Conservation (phyloP, 78 protist genomes). For the Dictyostelium brefeldianum region DNA sequence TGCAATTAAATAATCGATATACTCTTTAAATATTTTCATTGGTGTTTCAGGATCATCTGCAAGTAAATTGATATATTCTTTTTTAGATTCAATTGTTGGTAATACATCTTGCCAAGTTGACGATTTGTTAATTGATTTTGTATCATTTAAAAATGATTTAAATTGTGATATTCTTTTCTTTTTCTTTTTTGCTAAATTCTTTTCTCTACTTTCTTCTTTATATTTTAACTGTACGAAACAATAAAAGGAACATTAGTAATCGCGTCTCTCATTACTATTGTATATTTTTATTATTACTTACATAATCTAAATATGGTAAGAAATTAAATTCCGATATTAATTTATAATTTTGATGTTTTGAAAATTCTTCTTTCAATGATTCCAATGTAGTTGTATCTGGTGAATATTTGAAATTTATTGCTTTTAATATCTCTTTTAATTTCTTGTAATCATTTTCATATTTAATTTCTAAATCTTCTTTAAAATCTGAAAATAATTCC, state of each 20-base stretch:
- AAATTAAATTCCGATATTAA: slow-evolving; percentile 8
- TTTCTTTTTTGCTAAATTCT: slow-evolving; percentile 30
- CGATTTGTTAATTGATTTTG: slow-evolving; percentile 27
- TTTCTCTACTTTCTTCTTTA: slow-evolving; percentile 61
- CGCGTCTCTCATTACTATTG: too few relatives aligned
- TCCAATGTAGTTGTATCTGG: slow-evolving; percentile 59
- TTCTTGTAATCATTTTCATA: slow-evolving; percentile 48
- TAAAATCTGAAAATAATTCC: slow-evolving; percentile 60
- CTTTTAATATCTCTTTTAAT: slow-evolving; percentile 35
- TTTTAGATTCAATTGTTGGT: neutral
- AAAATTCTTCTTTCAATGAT: slow-evolving; percentile 8
- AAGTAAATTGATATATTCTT: slow-evolving; percentile 9
- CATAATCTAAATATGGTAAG: slow-evolving; percentile 58
- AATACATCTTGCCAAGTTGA: slow-evolving; percentile 44
- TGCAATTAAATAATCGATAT: slow-evolving; percentile 27
- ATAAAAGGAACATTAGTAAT: too few relatives aligned
- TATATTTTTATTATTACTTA: neutral
- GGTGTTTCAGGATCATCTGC: slow-evolving; percentile 39
- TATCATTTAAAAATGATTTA: slow-evolving; percentile 32
- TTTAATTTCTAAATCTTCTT: slow-evolving; percentile 36
- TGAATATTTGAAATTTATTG: slow-evolving; percentile 4
- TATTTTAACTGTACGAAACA: too few relatives aligned
- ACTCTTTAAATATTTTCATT: slow-evolving; percentile 16
- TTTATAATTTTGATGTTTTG: slow-evolving; percentile 30
- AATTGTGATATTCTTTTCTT: slow-evolving; percentile 44